Evolutionary conservation across 192 early-diverging fungal species (phyloP).

Genomic region (Coemansia sp.): DNA sequence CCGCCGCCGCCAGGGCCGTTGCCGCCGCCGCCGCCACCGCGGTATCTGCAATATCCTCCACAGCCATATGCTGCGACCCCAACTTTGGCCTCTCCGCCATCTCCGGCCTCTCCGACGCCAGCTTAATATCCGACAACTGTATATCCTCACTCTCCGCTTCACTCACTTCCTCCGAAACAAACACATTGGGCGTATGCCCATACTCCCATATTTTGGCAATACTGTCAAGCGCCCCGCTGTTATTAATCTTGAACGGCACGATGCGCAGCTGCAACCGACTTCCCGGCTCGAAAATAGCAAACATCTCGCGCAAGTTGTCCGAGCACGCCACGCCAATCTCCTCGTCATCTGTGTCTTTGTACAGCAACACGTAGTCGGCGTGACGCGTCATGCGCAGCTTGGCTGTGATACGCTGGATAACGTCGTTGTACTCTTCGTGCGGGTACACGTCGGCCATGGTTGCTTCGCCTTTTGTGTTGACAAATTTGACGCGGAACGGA

Average conservation of each 20-base stretch:
- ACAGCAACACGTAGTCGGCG: conserved; percentile 41
- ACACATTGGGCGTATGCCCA: conserved; percentile 40
- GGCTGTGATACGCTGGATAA: conserved; percentile 29
- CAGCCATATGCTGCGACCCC: conserved; percentile 10
- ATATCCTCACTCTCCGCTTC: conserved; percentile 17
- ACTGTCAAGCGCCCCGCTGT: conserved; percentile 36
- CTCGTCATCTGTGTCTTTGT: conserved; percentile 47
- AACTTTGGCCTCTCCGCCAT: conserved; percentile 19
- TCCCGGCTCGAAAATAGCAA: conserved; percentile 44
- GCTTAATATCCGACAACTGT: conserved; percentile 21
- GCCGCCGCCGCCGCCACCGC: conserved; percentile 31
- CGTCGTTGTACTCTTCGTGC: conserved; percentile 31
- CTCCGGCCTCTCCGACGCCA: conserved; percentile 24
- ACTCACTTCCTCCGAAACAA: conserved; percentile 22
- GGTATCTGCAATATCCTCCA: conserved; percentile 35
- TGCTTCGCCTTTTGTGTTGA: conserved; percentile 38
- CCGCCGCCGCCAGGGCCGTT: conserved; percentile 16
- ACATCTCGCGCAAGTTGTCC: conserved; percentile 51
- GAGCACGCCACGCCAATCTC: conserved; percentile 53
- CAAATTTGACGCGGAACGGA: conserved; percentile 49
- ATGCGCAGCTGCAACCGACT: conserved; percentile 42
- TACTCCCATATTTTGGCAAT: conserved; percentile 44
- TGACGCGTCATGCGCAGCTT: conserved; percentile 42
- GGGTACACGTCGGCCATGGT: conserved; percentile 48
- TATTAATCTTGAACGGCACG: conserved; percentile 43